Percentiles rank a stretch among this genome's conserved stretches.
phyloP scores from a whole-genome alignment of 2,329 filamentous ascomycete species.

The Aspergillus sp. region DNA sequence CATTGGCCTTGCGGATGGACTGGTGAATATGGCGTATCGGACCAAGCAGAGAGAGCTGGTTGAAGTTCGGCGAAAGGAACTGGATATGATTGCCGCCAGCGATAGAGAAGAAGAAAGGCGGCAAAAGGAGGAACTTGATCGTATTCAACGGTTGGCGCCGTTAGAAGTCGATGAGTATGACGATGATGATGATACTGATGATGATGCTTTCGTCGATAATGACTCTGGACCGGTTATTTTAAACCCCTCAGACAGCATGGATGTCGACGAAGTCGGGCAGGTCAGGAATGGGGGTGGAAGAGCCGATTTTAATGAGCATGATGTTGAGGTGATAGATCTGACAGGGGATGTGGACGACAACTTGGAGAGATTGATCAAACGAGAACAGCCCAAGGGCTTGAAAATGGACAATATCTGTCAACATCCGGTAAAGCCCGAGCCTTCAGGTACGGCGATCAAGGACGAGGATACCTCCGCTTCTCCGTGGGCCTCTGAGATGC shows the following conservation, averaged over 20 bases:
- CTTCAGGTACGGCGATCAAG: not conserved
- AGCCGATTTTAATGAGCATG: slow-evolving; percentile 14
- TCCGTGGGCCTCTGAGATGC: slow-evolving; percentile 16
- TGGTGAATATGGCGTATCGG: slow-evolving; percentile 16
- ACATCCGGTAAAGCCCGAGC: not conserved
- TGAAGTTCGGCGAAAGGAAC: slow-evolving; percentile 14
- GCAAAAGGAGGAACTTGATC: not conserved
- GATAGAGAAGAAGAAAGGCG: slow-evolving; percentile 8
- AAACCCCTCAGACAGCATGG: slow-evolving; percentile 1
- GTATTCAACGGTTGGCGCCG: not conserved
- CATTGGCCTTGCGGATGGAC: slow-evolving; percentile 20
- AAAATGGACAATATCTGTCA: not conserved
- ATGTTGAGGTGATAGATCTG: slow-evolving; percentile 18
- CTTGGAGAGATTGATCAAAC: slow-evolving; percentile 11
- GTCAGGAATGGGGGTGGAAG: not conserved
- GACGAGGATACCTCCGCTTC: slow-evolving; percentile 4
- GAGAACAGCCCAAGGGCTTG: slow-evolving; percentile 1
- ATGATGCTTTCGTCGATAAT: not conserved
- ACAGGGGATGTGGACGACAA: slow-evolving; percentile 13
- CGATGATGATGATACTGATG: not conserved
- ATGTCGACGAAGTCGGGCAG: slow-evolving; percentile 1
- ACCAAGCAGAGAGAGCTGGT: slow-evolving; percentile 17
- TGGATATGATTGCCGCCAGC: slow-evolving; percentile 9
- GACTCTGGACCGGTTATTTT: not conserved
- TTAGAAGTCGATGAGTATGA: not conserved